Evolutionary conservation across 2,329 filamentous ascomycete genomes (phyloP).

Genomic region (Remersonia thermophila): DNA sequence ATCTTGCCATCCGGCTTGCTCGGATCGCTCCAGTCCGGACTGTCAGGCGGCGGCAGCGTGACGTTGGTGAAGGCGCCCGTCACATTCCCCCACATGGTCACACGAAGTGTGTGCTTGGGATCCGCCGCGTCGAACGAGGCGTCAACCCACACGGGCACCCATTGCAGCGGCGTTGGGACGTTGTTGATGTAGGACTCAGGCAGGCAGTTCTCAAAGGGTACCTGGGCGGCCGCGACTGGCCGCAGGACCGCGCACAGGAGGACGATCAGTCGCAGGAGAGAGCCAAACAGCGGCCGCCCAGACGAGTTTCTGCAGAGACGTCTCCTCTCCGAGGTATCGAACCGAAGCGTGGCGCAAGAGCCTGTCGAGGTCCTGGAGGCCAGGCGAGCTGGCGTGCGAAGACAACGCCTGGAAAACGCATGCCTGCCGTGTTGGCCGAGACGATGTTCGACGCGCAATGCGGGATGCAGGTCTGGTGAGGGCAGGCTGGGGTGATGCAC

Average conservation of each 20-base stretch:
- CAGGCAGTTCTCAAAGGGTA: slow-evolving; percentile 81
- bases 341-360: background rate
- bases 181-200: slow-evolving; percentile 43
- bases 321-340: background rate
- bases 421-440: slow-evolving; percentile 2
- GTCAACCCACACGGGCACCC: slow-evolving; percentile 61
- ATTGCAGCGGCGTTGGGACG: slow-evolving; percentile 57
- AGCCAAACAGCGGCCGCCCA: background rate
- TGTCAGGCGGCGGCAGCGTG: slow-evolving; percentile 46
- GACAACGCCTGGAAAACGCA: background rate
- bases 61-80: slow-evolving; percentile 52
- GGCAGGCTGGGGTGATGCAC: background rate
- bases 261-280: slow-evolving; percentile 26
- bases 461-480: slow-evolving; percentile 1
- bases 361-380: background rate
- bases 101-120: slow-evolving; percentile 51
- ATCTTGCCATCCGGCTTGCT: slow-evolving; percentile 65
- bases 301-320: background rate
- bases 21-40: slow-evolving; percentile 49
- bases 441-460: slow-evolving; percentile 4
- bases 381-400: background rate
- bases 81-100: slow-evolving; percentile 87
- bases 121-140: slow-evolving; percentile 56
- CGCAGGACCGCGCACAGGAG: slow-evolving; percentile 26
- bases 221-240: slow-evolving; percentile 48